Conservation (phyloP, 345 rosid species). For the Geranium rotundifolium region DNA sequence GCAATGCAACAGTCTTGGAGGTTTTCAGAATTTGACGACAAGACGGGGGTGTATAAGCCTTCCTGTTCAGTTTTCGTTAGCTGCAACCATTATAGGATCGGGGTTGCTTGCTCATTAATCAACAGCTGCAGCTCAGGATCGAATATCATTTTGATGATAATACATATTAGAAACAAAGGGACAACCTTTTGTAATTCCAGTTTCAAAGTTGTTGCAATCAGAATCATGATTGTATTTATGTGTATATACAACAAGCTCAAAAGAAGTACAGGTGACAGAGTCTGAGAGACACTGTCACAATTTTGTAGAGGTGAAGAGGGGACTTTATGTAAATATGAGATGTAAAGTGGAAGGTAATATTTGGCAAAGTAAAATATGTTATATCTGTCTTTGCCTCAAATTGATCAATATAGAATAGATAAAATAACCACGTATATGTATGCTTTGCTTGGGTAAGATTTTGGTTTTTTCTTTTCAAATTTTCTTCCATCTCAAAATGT, state of each 20-base stretch:
- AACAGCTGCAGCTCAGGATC: slow-evolving; percentile 2
- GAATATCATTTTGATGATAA: neutral
- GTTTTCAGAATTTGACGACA: slow-evolving; percentile 29
- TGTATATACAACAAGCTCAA: slow-evolving; percentile 4
- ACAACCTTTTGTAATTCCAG: neutral
- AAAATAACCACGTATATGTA: no score
- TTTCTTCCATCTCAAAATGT: no score
- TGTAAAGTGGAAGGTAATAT: slow-evolving; percentile 24
- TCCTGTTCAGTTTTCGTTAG: neutral
- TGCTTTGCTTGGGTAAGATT: no score
- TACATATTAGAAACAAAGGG: neutral
- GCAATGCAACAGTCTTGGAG: slow-evolving; percentile 67
- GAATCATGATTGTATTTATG: slow-evolving; percentile 1
- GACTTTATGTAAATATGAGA: slow-evolving; percentile 53
- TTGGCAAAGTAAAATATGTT: neutral
- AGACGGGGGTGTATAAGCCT: neutral
- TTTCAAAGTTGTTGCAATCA: neutral
- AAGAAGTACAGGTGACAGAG: slow-evolving; percentile 2
- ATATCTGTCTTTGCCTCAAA: no score
- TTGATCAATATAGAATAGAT: no score
- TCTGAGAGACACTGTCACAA: slow-evolving; percentile 3
- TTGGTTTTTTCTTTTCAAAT: no score
- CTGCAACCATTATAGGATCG: neutral
- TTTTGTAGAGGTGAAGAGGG: slow-evolving; percentile 44
- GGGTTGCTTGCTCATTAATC: neutral